phyloP scores from a whole-genome alignment of 2,329 filamentous ascomycete species.

The Sclerotinia sclerotiorum region DNA sequence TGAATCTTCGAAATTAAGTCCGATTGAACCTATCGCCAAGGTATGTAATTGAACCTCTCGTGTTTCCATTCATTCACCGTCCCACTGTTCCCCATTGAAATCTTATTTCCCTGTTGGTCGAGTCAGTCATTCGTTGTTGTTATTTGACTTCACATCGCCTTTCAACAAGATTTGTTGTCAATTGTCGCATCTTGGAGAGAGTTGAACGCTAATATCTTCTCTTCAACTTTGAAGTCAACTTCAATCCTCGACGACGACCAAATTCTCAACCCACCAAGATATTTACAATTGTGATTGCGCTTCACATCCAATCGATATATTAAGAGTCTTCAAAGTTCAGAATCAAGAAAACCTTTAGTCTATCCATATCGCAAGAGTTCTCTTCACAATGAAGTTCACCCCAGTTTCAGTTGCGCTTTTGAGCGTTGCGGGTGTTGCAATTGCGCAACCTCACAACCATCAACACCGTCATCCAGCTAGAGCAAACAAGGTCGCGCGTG shows the following conservation, averaged over 20 bases:
- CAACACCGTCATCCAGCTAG: conserved; percentile 60
- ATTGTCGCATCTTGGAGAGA: conserved; percentile 6
- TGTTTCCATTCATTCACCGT: conserved; percentile 5
- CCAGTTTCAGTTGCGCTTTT: conserved; percentile 34
- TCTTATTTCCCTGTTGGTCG: neutral
- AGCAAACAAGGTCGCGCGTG: conserved; percentile 51
- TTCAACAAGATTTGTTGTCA: conserved; percentile 3
- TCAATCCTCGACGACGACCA: conserved; percentile 12
- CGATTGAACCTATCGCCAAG: conserved; percentile 29
- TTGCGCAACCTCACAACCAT: conserved; percentile 61
- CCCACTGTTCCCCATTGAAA: conserved; percentile 10
- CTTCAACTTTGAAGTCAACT: conserved; percentile 24
- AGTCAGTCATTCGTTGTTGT: neutral
- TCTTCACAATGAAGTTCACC: conserved; percentile 41
- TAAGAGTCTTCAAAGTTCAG: conserved; percentile 5
- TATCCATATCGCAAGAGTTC: conserved; percentile 36
- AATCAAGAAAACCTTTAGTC: conserved; percentile 26
- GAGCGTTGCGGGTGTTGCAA: conserved; percentile 48
- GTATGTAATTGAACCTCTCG: conserved; percentile 25
- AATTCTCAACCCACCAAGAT: neutral
- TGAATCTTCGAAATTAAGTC: conserved; percentile 4
- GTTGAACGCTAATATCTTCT: conserved; percentile 31
- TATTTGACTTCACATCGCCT: neutral
- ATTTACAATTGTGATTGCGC: neutral
- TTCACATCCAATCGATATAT: neutral